Percentiles rank a stretch among this genome's conserved stretches.
These are phyloP conservation scores for Apiospora kogelbergensis DNA, from an alignment of 2,329 filamentous ascomycete genomes.

Conservation along the genomic window DNA sequence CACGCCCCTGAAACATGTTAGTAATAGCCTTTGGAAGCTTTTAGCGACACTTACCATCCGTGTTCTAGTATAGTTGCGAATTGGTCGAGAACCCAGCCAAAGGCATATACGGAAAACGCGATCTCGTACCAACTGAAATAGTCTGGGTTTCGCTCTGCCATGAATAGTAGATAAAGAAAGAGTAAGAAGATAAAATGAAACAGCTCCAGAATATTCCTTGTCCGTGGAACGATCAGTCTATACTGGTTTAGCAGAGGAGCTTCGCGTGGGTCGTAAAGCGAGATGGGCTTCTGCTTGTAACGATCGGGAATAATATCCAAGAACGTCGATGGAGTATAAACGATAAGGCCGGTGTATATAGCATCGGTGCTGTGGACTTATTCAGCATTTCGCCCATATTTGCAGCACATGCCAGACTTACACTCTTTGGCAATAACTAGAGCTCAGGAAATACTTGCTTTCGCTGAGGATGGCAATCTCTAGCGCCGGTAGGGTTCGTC, in stretches of 20 bases:
- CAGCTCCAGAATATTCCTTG: conserved; percentile 72
- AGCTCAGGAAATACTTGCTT: conserved; percentile 75
- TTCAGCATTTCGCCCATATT: neutral
- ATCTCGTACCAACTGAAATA: conserved; percentile 59
- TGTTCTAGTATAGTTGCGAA: conserved; percentile 77
- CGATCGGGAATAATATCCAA: conserved; percentile 83
- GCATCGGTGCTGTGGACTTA: conserved; percentile 58
- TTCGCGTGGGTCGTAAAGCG: conserved; percentile 74
- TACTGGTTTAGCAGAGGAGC: conserved; percentile 82
- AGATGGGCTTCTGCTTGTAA: conserved; percentile 82
- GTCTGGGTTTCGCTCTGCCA: conserved; percentile 65
- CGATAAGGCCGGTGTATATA: conserved; percentile 77
- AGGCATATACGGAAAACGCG: conserved; percentile 70
- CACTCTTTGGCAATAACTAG: conserved; percentile 78
- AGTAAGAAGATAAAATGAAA: conserved; percentile 72
- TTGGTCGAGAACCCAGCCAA: conserved; percentile 79
- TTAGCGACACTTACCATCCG: conserved; percentile 48
- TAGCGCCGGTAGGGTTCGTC: conserved; percentile 70
- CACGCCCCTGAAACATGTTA: conserved; percentile 57
- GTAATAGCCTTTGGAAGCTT: neutral
- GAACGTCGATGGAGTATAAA: conserved; percentile 80
- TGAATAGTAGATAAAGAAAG: conserved; percentile 67
- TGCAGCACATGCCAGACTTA: conserved; percentile 29
- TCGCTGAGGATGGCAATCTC: conserved; percentile 83
- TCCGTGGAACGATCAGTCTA: conserved; percentile 78